A percentile compares a stretch with the other conserved stretches of the same genome.
Conservation (phyloP, 2,329 filamentous ascomycete genomes). For the Beauveria pseudobassiana region DNA sequence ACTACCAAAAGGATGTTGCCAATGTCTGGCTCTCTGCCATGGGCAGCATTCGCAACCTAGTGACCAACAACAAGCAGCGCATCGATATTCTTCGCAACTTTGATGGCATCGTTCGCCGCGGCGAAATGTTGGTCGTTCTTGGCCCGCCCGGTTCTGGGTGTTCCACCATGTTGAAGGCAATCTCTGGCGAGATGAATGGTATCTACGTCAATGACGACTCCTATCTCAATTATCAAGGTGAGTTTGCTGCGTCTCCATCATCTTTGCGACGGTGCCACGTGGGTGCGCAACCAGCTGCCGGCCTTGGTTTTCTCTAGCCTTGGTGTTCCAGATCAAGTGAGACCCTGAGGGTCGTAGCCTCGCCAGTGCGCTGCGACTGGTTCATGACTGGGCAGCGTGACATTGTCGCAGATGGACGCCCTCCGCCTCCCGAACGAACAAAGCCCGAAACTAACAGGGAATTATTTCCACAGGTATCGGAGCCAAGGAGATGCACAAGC, state of each 20-base stretch:
- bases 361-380: not conserved
- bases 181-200: conserved; percentile 72
- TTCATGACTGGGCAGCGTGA: not conserved
- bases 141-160: conserved; percentile 64
- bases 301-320: not conserved
- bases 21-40: conserved; percentile 45
- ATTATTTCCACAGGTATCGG: conserved; percentile 39
- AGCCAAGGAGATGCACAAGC: conserved; percentile 62
- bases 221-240: conserved; percentile 71
- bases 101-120: conserved; percentile 57
- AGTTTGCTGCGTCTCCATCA: not conserved
- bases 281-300: not conserved
- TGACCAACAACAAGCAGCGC: conserved; percentile 45
- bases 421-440: not conserved
- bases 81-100: conserved; percentile 60
- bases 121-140: conserved; percentile 66
- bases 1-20: conserved; percentile 59
- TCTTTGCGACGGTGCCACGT: not conserved
- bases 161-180: conserved; percentile 73
- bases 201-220: conserved; percentile 61
- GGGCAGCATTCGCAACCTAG: conserved; percentile 34
- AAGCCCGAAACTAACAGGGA: not conserved
- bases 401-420: conserved; percentile 3
- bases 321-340: conserved; percentile 1
- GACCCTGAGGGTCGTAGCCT: not conserved